Percentiles rank a stretch among this genome's conserved stretches.
phyloP scores from a whole-genome alignment of 805 yeast genomes.

The Wickerhamiella kurtzmanii region DNA sequence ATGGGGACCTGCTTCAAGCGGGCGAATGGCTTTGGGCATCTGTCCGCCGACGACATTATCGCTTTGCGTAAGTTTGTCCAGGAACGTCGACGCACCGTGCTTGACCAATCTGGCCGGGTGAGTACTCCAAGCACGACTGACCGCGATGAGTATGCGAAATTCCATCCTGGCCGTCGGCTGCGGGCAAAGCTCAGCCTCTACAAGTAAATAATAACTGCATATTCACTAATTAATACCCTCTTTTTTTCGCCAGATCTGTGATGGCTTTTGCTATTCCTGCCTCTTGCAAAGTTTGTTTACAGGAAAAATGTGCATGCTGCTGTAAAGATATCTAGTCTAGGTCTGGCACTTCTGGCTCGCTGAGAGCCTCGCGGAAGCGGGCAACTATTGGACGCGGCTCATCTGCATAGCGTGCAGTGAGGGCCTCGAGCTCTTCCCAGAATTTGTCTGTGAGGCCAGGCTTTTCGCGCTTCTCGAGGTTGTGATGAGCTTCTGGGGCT shows the following conservation, averaged over 20 bases:
- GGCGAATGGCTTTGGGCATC: conserved; percentile 54
- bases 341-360: background rate
- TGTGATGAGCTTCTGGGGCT: background rate
- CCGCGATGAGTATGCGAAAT: conserved; percentile 20
- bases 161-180: conserved; percentile 21
- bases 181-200: conserved; percentile 17
- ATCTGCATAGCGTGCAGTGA: conserved; percentile 11
- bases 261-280: no score
- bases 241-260: no score
- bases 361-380: conserved; percentile 1
- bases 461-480: background rate
- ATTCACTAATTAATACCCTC: background rate
- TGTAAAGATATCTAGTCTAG: no score
- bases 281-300: no score
- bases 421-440: conserved; percentile 15
- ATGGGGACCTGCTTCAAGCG: conserved; percentile 66
- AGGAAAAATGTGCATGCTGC: no score
- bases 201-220: conserved; percentile 5
- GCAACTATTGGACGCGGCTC: conserved; percentile 9
- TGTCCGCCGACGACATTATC: conserved; percentile 71
- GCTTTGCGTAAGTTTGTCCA: conserved; percentile 68
- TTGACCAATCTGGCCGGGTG: conserved; percentile 1
- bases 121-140: conserved; percentile 10
- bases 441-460: conserved; percentile 14
- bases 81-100: conserved; percentile 25